Evolutionary conservation across 2,329 filamentous ascomycete genomes (phyloP).

Genomic region (Lachnellula cervina): DNA sequence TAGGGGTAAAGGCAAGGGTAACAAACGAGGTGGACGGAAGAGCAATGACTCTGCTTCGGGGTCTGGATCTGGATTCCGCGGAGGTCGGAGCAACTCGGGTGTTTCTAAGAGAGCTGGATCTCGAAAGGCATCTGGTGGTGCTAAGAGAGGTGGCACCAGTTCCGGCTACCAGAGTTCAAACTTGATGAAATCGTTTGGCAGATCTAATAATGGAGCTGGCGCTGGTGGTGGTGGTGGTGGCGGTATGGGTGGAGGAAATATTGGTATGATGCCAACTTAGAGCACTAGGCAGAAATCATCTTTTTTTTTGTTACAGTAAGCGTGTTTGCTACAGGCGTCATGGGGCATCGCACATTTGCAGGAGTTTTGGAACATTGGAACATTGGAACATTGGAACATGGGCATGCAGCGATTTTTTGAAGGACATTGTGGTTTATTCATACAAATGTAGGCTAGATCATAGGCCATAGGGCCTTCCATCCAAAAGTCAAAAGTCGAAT

Average conservation of each 20-base stretch:
- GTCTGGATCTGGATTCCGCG: background rate
- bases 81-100: background rate
- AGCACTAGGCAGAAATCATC: constrained; percentile 3
- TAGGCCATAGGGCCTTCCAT: background rate
- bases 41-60: constrained; percentile 7
- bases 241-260: constrained; percentile 2
- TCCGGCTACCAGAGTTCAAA: background rate
- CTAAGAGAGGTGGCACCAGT: background rate
- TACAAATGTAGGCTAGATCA: background rate
- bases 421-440: background rate
- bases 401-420: background rate
- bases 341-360: background rate
- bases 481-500: no score
- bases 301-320: background rate
- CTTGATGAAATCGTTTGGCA: background rate
- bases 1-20: background rate
- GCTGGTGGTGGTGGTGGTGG: background rate
- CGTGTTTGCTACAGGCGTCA: background rate
- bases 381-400: background rate
- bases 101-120: background rate
- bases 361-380: background rate
- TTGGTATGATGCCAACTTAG: constrained; percentile 13
- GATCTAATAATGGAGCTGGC: background rate
- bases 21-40: constrained; percentile 3
- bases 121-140: background rate